Evolutionary conservation across 2,329 filamentous ascomycete species (phyloP).

Genomic region (Colletotrichum lini): DNA sequence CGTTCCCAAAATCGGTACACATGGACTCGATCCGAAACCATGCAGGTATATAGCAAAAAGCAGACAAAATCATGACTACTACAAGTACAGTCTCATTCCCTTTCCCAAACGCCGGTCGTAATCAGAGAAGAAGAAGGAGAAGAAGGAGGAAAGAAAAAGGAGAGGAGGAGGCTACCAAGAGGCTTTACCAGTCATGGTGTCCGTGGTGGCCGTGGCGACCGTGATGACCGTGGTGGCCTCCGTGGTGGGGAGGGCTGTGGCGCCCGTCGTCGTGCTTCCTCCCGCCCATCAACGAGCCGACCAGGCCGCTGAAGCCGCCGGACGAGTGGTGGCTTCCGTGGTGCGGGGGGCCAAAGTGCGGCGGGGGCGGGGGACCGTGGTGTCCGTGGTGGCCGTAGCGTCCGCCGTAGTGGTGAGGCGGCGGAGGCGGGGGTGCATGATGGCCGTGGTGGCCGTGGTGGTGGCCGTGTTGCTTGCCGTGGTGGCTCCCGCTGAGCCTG

Average conservation of each 20-base stretch:
- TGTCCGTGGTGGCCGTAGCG: constrained; percentile 22
- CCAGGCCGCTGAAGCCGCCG: constrained; percentile 45
- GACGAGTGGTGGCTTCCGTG: constrained; percentile 39
- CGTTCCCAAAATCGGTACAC: background rate
- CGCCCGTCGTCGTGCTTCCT: constrained; percentile 39
- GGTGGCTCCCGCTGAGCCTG: constrained; percentile 53
- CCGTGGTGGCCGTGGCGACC: constrained; percentile 22
- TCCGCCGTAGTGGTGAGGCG: constrained; percentile 4
- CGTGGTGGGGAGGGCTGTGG: constrained; percentile 10
- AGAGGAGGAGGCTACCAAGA: background rate
- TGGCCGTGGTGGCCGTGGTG: constrained; percentile 38
- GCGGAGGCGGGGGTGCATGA: constrained; percentile 8
- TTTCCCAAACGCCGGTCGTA: constrained; percentile 13
- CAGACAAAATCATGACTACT: background rate
- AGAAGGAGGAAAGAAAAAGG: background rate
- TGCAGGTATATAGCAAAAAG: constrained; percentile 16
- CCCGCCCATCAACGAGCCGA: constrained; percentile 40
- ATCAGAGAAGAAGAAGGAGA: background rate
- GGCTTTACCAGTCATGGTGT: constrained; percentile 4
- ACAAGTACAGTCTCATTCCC: background rate
- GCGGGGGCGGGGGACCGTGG: constrained; percentile 9
- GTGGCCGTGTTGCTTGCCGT: background rate
- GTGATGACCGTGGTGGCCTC: constrained; percentile 2
- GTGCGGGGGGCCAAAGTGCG: constrained; percentile 28
- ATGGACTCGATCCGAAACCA: background rate